These are phyloP conservation scores for Kuraishia hungarica DNA, from an alignment of 805 yeast genomes.

Conservation along the genomic window DNA sequence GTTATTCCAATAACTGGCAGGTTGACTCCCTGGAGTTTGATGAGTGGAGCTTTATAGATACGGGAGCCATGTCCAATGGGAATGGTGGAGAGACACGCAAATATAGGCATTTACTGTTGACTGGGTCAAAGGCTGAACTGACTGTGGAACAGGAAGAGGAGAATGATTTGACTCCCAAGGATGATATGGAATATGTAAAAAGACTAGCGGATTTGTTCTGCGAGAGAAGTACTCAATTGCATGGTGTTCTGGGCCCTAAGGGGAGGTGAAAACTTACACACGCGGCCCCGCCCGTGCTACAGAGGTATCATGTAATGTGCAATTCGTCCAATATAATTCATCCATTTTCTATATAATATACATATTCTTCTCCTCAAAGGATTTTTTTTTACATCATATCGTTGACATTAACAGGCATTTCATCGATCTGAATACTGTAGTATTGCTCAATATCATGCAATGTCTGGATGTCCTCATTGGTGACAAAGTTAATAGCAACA, in stretches of 20 bases:
- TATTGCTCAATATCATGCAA: constrained; percentile 83
- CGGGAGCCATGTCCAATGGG: neutral
- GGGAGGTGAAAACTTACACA: neutral
- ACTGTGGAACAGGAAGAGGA: constrained; percentile 9
- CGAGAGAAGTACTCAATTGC: constrained; percentile 13
- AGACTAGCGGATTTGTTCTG: constrained; percentile 13
- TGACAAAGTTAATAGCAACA: constrained; percentile 90
- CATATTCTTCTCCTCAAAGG: constrained; percentile 1
- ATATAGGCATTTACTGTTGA: constrained; percentile 6
- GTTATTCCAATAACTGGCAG: constrained; percentile 9
- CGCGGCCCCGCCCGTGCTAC: neutral
- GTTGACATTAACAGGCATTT: constrained; percentile 73
- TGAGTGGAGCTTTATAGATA: constrained; percentile 2
- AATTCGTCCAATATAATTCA: no score
- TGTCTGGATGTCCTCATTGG: constrained; percentile 64
- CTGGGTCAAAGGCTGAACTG: constrained; percentile 16
- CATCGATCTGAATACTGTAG: constrained; percentile 84
- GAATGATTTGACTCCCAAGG: constrained; percentile 13
- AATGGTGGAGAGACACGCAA: neutral
- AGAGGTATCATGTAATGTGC: neutral
- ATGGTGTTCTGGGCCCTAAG: constrained; percentile 3
- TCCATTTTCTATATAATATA: neutral
- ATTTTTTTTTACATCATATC: constrained; percentile 10
- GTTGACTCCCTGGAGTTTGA: constrained; percentile 8
- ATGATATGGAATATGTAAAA: constrained; percentile 13